These are phyloP conservation scores for Sporothrix pseudoabietina DNA, from an alignment of 2,329 filamentous ascomycete species.

Conservation along the genomic window DNA sequence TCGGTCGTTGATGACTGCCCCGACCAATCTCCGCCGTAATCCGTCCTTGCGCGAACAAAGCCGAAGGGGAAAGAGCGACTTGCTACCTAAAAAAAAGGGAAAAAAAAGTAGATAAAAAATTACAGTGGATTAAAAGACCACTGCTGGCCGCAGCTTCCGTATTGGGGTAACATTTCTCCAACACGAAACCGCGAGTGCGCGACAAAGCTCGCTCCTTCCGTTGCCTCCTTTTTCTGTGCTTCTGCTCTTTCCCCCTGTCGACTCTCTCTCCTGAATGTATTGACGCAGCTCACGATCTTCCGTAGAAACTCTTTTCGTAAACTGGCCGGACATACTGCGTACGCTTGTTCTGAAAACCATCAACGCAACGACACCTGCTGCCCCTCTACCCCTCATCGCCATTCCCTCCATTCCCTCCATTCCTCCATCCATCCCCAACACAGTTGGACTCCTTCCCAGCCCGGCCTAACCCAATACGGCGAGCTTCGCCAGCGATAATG, in stretches of 20 bases:
- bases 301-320: not conserved
- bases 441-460: not conserved
- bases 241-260: not conserved
- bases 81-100: too few species aligned
- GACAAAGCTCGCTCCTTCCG: constrained; percentile 3
- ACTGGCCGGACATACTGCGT: not conserved
- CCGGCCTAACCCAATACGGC: constrained; percentile 14
- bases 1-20: constrained; percentile 28
- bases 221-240: not conserved
- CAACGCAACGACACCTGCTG: not conserved
- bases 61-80: constrained; percentile 25
- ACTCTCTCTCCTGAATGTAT: not conserved
- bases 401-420: not conserved
- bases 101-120: not conserved
- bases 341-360: not conserved
- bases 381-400: constrained; percentile 16
- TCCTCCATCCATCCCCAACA: not conserved
- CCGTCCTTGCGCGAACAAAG: constrained; percentile 28
- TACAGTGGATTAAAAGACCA: not conserved
- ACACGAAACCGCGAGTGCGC: constrained; percentile 25
- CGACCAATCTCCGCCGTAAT: constrained; percentile 35
- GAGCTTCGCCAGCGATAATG: constrained; percentile 12
- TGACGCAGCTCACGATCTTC: not conserved
- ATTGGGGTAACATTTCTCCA: constrained; percentile 8
- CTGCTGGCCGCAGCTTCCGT: constrained; percentile 26